A percentile compares a stretch with the other conserved stretches of the same genome.
Conservation (phyloP, 768 basidiomycete genomes). For the Naematelia aurantialba region DNA sequence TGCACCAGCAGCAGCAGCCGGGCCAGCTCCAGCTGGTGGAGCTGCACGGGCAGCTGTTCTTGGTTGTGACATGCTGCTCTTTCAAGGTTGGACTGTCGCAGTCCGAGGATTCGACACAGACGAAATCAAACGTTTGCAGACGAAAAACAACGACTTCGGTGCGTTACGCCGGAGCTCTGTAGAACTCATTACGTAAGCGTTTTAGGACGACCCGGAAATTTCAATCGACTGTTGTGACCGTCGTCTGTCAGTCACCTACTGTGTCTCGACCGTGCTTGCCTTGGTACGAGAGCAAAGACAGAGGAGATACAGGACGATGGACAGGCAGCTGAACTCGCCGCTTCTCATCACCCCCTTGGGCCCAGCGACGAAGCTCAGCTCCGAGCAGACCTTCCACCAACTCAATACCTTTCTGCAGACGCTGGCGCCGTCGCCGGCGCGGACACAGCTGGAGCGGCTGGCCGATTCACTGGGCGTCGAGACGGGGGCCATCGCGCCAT, state of each 20-base stretch:
- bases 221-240: no score
- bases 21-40: slow-evolving; percentile 9
- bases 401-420: slow-evolving; percentile 23
- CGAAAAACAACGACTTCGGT: no score
- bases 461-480: slow-evolving; percentile 44
- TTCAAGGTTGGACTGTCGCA: neutral
- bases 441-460: slow-evolving; percentile 42
- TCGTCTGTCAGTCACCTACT: no score
- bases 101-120: no score
- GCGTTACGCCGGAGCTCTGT: no score
- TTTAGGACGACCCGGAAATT: no score
- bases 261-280: no score
- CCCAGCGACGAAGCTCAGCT: slow-evolving; percentile 15
- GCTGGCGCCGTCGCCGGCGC: slow-evolving; percentile 23
- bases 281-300: no score
- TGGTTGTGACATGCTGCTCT: slow-evolving; percentile 9
- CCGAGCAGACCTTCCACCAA: slow-evolving; percentile 22
- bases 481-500: slow-evolving; percentile 23
- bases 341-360: slow-evolving; percentile 27
- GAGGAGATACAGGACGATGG: no score
- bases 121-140: no score
- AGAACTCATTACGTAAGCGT: no score
- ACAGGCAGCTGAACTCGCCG: slow-evolving; percentile 35
- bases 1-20: slow-evolving; percentile 14
- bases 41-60: slow-evolving; percentile 12